These are phyloP conservation scores for Plasmopara viticola DNA, from an alignment of 352 stramenopile species.

Conservation along the genomic window DNA sequence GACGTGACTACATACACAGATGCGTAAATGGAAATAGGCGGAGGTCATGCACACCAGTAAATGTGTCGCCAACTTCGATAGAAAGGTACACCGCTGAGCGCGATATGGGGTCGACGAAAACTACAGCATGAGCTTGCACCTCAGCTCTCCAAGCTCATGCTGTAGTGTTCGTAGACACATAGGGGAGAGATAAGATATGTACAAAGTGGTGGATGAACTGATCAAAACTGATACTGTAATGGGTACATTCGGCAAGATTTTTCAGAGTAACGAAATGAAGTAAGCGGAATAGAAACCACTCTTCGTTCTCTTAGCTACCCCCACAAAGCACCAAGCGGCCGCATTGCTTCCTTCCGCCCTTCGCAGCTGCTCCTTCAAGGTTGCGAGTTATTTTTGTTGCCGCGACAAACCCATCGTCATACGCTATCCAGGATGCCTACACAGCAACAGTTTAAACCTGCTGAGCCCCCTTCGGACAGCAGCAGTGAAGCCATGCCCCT, in stretches of 20 bases:
- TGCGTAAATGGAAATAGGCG: too few species aligned
- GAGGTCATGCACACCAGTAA: too few species aligned
- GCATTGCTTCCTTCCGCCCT: constrained; percentile 21
- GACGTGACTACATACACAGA: too few species aligned
- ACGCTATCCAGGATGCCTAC: constrained; percentile 17
- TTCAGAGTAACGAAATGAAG: constrained; percentile 16
- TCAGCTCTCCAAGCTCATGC: too few species aligned
- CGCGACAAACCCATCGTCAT: constrained; percentile 4
- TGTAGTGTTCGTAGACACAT: too few species aligned
- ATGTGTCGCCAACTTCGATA: too few species aligned
- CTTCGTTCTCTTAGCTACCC: constrained; percentile 13
- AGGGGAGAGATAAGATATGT: too few species aligned
- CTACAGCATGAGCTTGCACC: too few species aligned
- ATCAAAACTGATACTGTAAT: neutral
- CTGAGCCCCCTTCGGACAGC: constrained; percentile 5
- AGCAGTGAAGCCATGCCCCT: constrained; percentile 5
- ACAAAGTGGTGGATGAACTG: too few species aligned
- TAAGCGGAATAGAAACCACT: constrained; percentile 15
- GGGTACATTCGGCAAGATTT: constrained; percentile 3
- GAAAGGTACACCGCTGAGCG: too few species aligned
- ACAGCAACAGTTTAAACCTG: constrained; percentile 20
- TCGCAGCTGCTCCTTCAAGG: constrained; percentile 16
- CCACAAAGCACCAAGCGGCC: constrained; percentile 19
- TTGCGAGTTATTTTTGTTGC: constrained; percentile 3
- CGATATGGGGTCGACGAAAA: too few species aligned